These are phyloP conservation scores for Trypethelium eluteriae DNA, from an alignment of 495 filamentous ascomycete genomes.

Conservation along the genomic window DNA sequence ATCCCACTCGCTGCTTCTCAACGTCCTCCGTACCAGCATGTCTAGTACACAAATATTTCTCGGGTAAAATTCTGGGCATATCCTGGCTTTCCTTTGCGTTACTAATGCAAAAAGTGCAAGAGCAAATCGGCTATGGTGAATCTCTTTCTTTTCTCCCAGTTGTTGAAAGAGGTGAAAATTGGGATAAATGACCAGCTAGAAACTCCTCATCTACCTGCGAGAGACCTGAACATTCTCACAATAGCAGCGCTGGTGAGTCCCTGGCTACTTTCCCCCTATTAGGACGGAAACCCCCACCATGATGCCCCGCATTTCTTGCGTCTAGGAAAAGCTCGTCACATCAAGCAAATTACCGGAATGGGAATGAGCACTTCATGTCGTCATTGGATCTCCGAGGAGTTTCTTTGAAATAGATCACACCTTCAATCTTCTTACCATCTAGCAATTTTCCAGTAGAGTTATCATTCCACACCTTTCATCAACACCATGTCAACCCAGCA, in stretches of 20 bases:
- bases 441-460: not conserved
- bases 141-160: too few relatives aligned
- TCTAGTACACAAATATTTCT: not conserved
- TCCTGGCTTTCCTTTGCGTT: too few relatives aligned
- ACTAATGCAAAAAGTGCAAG: too few relatives aligned
- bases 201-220: too few relatives aligned
- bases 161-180: too few relatives aligned
- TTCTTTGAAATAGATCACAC: not conserved
- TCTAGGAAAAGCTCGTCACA: too few relatives aligned
- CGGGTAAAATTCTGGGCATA: too few relatives aligned
- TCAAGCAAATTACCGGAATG: not conserved
- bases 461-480: not conserved
- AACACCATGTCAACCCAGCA: slow-evolving; percentile 10
- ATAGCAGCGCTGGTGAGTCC: too few relatives aligned
- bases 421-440: not conserved
- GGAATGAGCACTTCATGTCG: not conserved
- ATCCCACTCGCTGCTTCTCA: not conserved
- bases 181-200: too few relatives aligned
- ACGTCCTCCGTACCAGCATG: not conserved
- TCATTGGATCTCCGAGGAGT: not conserved
- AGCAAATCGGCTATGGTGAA: too few relatives aligned
- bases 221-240: too few relatives aligned
- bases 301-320: not conserved
- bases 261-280: too few relatives aligned
- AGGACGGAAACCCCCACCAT: not conserved